Percentiles rank a stretch among this genome's conserved stretches.
These are phyloP conservation scores for Scedosporium dehoogii DNA, from an alignment of 2,329 filamentous ascomycete species.

Conservation along the genomic window DNA sequence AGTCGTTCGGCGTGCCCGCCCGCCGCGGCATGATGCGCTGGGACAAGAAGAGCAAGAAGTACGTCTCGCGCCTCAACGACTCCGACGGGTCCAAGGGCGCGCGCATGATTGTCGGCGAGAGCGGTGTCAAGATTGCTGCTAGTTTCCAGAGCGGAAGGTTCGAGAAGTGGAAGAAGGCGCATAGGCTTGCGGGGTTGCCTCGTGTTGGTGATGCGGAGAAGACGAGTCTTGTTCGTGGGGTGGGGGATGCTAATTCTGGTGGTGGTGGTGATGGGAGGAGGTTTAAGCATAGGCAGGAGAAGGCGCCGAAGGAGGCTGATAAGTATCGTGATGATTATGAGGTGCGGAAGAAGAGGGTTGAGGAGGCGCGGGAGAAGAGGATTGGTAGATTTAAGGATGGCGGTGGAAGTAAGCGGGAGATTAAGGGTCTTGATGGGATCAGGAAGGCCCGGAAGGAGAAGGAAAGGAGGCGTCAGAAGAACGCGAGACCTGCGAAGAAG, in stretches of 20 bases:
- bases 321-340: constrained; percentile 86
- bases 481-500: constrained; percentile 68
- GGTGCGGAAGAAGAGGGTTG: constrained; percentile 79
- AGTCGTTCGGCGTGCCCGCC: constrained; percentile 67
- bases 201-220: constrained; percentile 74
- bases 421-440: constrained; percentile 76
- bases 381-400: constrained; percentile 65
- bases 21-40: constrained; percentile 65
- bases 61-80: constrained; percentile 85
- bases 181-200: constrained; percentile 70
- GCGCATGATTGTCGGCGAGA: constrained; percentile 76
- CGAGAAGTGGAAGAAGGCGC: constrained; percentile 81
- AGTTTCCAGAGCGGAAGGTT: constrained; percentile 89
- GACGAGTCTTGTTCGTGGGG: constrained; percentile 14
- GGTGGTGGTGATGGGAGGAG: constrained; percentile 25
- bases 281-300: constrained; percentile 80
- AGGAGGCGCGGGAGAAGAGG: constrained; percentile 77
- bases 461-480: constrained; percentile 76
- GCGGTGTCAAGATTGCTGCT: constrained; percentile 90
- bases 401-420: constrained; percentile 62
- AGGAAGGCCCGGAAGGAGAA: constrained; percentile 69
- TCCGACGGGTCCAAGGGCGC: constrained; percentile 73
- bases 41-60: constrained; percentile 96
- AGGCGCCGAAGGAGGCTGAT: constrained; percentile 87
- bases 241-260: constrained; percentile 6